Evolutionary conservation across 2,329 filamentous ascomycete species (phyloP).

Genomic region (Colletotrichum sp.): DNA sequence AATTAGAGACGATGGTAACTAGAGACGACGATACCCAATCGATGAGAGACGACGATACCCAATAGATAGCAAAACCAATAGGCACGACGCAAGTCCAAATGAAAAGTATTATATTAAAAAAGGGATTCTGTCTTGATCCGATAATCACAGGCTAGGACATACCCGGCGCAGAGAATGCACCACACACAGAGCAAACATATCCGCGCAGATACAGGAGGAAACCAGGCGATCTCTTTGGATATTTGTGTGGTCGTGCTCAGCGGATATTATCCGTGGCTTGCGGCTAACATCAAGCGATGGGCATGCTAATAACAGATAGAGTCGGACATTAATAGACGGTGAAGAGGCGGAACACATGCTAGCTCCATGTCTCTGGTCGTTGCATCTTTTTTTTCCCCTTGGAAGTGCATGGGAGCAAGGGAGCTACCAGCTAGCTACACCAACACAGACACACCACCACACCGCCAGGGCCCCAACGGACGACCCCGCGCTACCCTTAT

Average conservation of each 20-base stretch:
- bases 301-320: neutral
- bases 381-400: neutral
- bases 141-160: neutral
- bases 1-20: too few relatives aligned
- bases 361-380: neutral
- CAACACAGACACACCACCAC: neutral
- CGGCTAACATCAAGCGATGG: neutral
- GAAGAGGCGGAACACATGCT: neutral
- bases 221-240: neutral
- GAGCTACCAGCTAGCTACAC: neutral
- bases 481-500: constrained; percentile 9
- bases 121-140: neutral
- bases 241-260: neutral
- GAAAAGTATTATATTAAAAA: neutral
- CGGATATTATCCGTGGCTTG: neutral
- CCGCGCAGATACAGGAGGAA: neutral
- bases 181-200: neutral
- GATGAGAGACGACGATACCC: neutral
- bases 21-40: too few relatives aligned
- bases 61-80: neutral
- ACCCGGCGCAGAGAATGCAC: neutral
- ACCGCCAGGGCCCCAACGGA: constrained; percentile 2
- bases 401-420: neutral
- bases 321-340: neutral
- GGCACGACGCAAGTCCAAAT: neutral